Evolutionary conservation across 176 grass and related monocot species (phyloP).

Genomic region (Carex cristatella): DNA sequence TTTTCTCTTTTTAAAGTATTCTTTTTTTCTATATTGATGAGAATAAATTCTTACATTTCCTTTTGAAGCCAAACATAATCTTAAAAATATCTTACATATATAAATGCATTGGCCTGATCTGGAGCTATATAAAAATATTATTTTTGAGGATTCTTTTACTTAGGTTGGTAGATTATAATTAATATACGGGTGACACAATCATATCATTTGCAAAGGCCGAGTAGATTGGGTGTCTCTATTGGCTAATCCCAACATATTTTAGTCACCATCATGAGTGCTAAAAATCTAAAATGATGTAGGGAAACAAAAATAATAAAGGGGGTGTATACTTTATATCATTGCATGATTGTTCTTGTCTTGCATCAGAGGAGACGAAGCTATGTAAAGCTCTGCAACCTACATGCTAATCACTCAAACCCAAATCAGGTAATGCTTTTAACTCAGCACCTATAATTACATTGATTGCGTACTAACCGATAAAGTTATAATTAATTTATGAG

Average conservation of each 20-base stretch:
- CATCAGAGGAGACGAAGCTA: background rate
- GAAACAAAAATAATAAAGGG: slow-evolving; percentile 1
- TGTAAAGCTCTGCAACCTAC: background rate
- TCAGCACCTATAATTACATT: background rate
- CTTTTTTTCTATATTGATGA: background rate
- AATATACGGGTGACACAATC: background rate
- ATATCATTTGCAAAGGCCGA: background rate
- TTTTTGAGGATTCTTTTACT: background rate
- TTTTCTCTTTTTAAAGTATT: background rate
- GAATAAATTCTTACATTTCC: background rate
- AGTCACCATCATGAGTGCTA: background rate
- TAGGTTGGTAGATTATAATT: background rate
- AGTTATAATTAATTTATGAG: slow-evolving; percentile 5
- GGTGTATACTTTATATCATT: background rate
- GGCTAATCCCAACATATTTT: background rate
- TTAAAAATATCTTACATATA: background rate
- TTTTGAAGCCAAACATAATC: slow-evolving; percentile 26
- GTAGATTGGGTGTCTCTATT: background rate
- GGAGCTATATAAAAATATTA: background rate
- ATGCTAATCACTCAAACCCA: background rate
- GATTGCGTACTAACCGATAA: background rate
- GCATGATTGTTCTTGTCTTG: slow-evolving; percentile 13
- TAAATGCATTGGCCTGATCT: background rate
- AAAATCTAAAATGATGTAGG: background rate
- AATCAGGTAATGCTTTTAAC: slow-evolving; percentile 8